Percentiles rank a stretch among this genome's conserved stretches.
phyloP scores from a whole-genome alignment of 345 rosid genomes.

The Bruguiera gymnorhiza region DNA sequence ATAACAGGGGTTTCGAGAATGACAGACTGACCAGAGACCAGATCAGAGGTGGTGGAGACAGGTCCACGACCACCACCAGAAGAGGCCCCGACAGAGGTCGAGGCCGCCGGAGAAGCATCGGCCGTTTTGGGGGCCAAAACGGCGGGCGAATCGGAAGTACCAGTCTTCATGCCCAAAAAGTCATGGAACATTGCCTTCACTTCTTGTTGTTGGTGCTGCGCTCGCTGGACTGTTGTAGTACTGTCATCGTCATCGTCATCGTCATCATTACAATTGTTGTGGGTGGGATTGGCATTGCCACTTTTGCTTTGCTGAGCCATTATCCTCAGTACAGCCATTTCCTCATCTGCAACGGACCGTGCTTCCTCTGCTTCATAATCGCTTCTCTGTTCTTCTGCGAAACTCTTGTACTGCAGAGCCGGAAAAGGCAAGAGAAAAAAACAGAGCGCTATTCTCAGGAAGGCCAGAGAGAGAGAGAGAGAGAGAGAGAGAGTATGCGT shows the following conservation, averaged over 20 bases:
- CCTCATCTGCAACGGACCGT: constrained; percentile 33
- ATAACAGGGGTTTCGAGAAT: neutral
- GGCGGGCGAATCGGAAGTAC: constrained; percentile 32
- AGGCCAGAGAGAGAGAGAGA: constrained; percentile 10
- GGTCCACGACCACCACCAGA: constrained; percentile 55
- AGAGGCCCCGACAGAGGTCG: constrained; percentile 47
- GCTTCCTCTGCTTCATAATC: constrained; percentile 19
- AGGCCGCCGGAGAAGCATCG: constrained; percentile 42
- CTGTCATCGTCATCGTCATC: neutral
- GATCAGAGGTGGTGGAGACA: constrained; percentile 83
- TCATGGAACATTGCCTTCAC: constrained; percentile 71
- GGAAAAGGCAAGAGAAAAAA: constrained; percentile 20
- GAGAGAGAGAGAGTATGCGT: constrained; percentile 2
- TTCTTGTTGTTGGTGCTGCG: constrained; percentile 26
- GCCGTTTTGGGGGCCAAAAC: constrained; percentile 35
- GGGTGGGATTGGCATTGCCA: constrained; percentile 29
- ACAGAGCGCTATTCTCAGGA: constrained; percentile 30
- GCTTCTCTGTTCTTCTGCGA: constrained; percentile 4
- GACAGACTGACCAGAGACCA: constrained; percentile 52
- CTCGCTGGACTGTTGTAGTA: constrained; percentile 1
- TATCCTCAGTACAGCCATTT: constrained; percentile 46
- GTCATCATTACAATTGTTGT: neutral
- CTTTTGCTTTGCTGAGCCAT: constrained; percentile 43
- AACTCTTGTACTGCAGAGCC: neutral
- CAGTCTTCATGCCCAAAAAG: constrained; percentile 65